Conservation (phyloP, 78 protist species). For the Pelomyxa schiedti region DNA sequence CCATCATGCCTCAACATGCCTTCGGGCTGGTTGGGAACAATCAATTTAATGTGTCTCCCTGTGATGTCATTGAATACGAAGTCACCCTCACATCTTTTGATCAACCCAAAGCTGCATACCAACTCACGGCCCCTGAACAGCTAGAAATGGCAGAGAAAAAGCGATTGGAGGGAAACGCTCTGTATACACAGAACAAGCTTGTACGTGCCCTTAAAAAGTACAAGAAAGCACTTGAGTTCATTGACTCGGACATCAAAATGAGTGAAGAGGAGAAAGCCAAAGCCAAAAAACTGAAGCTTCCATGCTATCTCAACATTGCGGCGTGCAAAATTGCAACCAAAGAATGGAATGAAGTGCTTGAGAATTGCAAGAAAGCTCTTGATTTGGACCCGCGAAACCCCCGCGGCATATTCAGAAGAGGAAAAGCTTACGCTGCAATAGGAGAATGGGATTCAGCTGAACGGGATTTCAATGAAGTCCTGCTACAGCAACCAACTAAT, state of each 20-base stretch:
- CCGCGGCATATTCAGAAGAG: constrained; percentile 38
- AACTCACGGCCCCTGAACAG: background rate
- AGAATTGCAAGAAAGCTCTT: constrained; percentile 19
- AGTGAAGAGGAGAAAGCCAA: background rate
- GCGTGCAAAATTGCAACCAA: background rate
- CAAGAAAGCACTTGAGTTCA: constrained; percentile 4
- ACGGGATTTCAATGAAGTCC: constrained; percentile 21
- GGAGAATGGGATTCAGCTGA: constrained; percentile 22
- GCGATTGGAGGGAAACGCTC: background rate
- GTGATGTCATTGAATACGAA: background rate
- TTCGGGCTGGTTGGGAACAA: too few relatives aligned
- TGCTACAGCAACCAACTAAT: background rate
- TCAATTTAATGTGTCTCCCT: too few relatives aligned
- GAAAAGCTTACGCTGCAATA: constrained; percentile 10
- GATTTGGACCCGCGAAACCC: constrained; percentile 29
- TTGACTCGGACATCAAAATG: background rate
- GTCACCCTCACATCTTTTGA: background rate
- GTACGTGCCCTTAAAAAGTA: background rate
- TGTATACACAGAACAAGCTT: background rate
- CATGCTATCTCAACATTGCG: constrained; percentile 15
- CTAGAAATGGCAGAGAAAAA: background rate
- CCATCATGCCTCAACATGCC: background rate
- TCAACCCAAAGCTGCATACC: background rate
- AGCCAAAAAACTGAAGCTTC: background rate
- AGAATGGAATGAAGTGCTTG: background rate